Percentiles rank a stretch among this genome's conserved stretches.
Conservation (phyloP, 2,329 filamentous ascomycete genomes). For the Nemania sp. region DNA sequence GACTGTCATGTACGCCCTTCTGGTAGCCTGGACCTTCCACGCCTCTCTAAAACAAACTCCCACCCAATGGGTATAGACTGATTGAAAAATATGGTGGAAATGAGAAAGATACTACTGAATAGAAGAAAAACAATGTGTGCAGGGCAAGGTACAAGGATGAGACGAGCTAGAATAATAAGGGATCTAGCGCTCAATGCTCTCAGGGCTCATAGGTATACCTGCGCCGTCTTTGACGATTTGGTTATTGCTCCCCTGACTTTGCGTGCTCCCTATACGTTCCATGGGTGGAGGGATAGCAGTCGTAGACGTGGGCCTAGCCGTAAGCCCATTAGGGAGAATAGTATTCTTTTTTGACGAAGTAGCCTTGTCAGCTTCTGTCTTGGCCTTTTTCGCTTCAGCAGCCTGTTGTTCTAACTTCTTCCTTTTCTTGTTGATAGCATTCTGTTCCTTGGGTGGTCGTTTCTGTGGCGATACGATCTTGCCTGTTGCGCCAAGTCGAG, state of each 20-base stretch:
- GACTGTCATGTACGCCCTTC: slow-evolving; percentile 22
- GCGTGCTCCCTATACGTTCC: slow-evolving; percentile 70
- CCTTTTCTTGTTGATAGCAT: slow-evolving; percentile 87
- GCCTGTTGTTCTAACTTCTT: slow-evolving; percentile 78
- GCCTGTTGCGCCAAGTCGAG: slow-evolving; percentile 76
- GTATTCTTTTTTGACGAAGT: slow-evolving; percentile 65
- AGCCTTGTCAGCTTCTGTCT: slow-evolving; percentile 54
- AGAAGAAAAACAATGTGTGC: neutral
- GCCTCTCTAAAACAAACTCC: slow-evolving; percentile 39
- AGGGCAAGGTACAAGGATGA: neutral
- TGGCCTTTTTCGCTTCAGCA: slow-evolving; percentile 58
- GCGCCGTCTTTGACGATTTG: slow-evolving; percentile 77
- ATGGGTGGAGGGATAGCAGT: slow-evolving; percentile 59
- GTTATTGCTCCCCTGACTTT: slow-evolving; percentile 68
- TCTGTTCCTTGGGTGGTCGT: slow-evolving; percentile 82
- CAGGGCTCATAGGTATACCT: slow-evolving; percentile 82
- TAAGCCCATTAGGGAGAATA: slow-evolving; percentile 50
- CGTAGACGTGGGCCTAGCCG: slow-evolving; percentile 54
- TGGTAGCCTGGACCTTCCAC: slow-evolving; percentile 22
- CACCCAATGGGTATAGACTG: slow-evolving; percentile 41
- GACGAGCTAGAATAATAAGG: neutral
- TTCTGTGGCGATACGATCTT: slow-evolving; percentile 91
- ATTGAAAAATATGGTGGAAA: slow-evolving; percentile 32
- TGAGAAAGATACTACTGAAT: slow-evolving; percentile 25
- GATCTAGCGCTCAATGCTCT: slow-evolving; percentile 71